Base-by-base conservation (phyloP, 2,329 filamentous ascomycete genomes). In the Chaetomium olivaceum region DNA sequence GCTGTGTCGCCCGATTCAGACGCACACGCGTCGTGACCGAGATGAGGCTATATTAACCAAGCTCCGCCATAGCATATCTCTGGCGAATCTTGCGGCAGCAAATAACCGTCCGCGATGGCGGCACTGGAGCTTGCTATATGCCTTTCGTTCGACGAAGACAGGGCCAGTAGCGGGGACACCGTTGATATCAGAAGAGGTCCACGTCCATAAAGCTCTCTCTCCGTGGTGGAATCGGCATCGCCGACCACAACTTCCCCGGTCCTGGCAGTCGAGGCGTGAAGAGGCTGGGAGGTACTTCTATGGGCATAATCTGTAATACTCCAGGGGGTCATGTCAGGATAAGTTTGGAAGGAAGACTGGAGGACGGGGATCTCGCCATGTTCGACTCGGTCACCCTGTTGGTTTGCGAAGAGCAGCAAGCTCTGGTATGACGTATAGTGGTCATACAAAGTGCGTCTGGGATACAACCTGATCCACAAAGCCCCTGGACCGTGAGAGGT, bases 41-140 rank as follows among this genome's bases (percentile, higher is more conserved):
- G 60, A 70, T 71, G 64, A 71, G 63, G 62, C 60, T 66, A 69
- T 69, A 69, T 31, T 21, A 69, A 58, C 66, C 50, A 61, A 5
- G 11, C 19, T 61, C 64, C 19, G 58, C 67, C 66, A 64, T 57
- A 65, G 29, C 55, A 65, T 27, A 31, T 56, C 27, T 50, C 31
- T 51, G 48, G 8, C 19, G 25, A 36, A 11, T 8, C 57, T 39
- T 25, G 9, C 27, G n/a, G 25, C 27, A 25, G 23, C 12, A n/a
- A 54, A 8, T 2, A 21, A 11, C 2, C 9, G 3, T 21, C 8
- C 21, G 23, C 16, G 48, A 51, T 7, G 23, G 12, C 48, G 11
- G 23, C 48, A 6, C 23, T 25, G 48, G 23, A 25, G 16, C 7
- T 16, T 43, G 23, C 11, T 25, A 25, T 51, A 27, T 39, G 16